Base-by-base conservation (phyloP, 2,329 filamentous ascomycete species). In the Claviceps pusilla region DNA sequence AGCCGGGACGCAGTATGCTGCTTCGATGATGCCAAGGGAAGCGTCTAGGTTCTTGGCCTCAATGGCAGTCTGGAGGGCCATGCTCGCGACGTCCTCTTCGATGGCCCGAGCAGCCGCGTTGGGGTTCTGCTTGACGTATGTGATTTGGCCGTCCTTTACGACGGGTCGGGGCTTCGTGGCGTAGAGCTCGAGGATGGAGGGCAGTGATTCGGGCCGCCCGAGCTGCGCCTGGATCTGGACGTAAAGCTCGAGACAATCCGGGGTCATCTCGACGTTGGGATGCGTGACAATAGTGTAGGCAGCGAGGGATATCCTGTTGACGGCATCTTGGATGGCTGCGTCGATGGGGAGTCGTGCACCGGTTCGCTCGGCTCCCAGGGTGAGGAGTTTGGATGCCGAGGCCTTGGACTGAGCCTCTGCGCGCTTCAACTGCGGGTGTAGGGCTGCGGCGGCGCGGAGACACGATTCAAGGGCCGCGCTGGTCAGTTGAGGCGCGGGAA, bases 61-160 rank as follows among this genome's bases (percentile, higher is more conserved):
- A 61, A 97, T 88, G 45, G 93, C 91, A 3, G 84, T 79, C 56
- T 86, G 78, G 49, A 98, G 75, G 1, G 91, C 91, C 59, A 76
- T 73, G 56, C 86, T 80, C 29, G 89, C 88, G 9, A 88, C 73
- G 4, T 76, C 71, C n/a, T 76, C 65, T 16, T 88, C 82, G 33
- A 97, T 79, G 11, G 89, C 89, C 63, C 82, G 84, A 54, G 81
- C 76, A 48, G 83, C 75, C 48, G 79, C 76, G 58, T 84, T 82
- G 16, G 89, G 84, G 46, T 86, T 87, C 46, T 79, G 80, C 51
- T 74, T 66, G 45, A 72, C 73, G 63, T 83, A 88, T 58, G 71
- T 70, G 52, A 87, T 72, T 9, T 77, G 77, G 16, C 76, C 77
- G 19, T 78, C 76, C 51, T 75, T 75, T 61, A 80, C 73, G 51